Evolutionary conservation across 768 basidiomycete genomes (phyloP).

Genomic region (Amanita jacksonii): DNA sequence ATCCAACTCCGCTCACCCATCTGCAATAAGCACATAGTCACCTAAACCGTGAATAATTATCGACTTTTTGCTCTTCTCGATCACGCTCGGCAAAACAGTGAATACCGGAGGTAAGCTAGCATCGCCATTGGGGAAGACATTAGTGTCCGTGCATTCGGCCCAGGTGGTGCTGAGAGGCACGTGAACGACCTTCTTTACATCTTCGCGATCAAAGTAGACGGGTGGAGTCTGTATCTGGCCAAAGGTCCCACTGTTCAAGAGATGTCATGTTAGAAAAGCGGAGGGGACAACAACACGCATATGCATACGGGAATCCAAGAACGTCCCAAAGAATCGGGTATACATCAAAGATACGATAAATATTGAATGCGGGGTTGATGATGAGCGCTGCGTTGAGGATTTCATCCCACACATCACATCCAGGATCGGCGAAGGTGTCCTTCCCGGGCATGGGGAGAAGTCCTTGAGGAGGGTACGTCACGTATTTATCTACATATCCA

Average conservation of each 20-base stretch:
- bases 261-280: neutral
- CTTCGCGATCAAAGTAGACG: slow-evolving; percentile 63
- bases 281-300: neutral
- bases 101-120: too few species aligned
- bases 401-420: slow-evolving; percentile 60
- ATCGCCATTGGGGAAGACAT: too few species aligned
- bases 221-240: too few species aligned
- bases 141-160: slow-evolving; percentile 48
- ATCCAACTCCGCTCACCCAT: slow-evolving; percentile 51
- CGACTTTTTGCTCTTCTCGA: too few species aligned
- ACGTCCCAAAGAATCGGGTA: slow-evolving; percentile 72
- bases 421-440: slow-evolving; percentile 31
- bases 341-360: slow-evolving; percentile 72
- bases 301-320: slow-evolving; percentile 65
- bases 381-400: slow-evolving; percentile 55
- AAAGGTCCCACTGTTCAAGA: slow-evolving; percentile 33
- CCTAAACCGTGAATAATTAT: too few species aligned
- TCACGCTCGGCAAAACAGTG: too few species aligned
- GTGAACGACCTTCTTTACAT: slow-evolving; percentile 65
- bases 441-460: slow-evolving; percentile 57
- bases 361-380: slow-evolving; percentile 68
- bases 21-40: slow-evolving; percentile 65
- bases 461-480: slow-evolving; percentile 61
- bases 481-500: slow-evolving; percentile 49
- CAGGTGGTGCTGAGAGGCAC: slow-evolving; percentile 53